These are phyloP conservation scores for Cotoneaster glaucophyllus DNA, from an alignment of 306 rosid genomes.

Conservation along the genomic window DNA sequence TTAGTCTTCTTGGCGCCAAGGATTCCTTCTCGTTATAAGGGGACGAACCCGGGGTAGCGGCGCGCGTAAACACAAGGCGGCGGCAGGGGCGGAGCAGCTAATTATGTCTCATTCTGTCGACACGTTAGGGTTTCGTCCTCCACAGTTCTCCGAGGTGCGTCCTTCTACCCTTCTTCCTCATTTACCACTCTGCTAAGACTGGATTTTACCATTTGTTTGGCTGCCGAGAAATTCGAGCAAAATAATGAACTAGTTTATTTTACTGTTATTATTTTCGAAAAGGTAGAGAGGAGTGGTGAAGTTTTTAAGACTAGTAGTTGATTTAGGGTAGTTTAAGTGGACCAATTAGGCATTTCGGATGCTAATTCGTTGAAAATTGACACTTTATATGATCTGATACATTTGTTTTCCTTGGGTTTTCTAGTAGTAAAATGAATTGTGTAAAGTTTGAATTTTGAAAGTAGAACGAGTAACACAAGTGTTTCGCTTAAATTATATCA, in stretches of 20 bases:
- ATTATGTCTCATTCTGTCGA: constrained; percentile 13
- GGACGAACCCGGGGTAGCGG: background rate
- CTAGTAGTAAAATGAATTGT: background rate
- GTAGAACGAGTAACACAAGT: background rate
- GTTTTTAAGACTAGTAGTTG: background rate
- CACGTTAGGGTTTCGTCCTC: constrained; percentile 39
- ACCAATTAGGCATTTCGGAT: background rate
- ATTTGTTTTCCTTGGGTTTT: background rate
- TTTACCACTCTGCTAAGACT: background rate
- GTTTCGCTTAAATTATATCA: background rate
- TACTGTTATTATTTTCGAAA: background rate
- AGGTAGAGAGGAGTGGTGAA: background rate
- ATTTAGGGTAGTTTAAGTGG: background rate
- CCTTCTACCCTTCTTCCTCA: background rate
- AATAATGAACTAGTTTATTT: background rate
- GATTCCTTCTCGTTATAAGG: background rate
- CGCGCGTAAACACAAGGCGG: background rate
- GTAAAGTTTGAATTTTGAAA: background rate
- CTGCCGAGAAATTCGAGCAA: background rate
- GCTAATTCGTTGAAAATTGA: background rate
- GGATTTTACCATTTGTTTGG: background rate
- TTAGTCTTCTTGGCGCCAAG: background rate
- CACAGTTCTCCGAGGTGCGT: constrained; percentile 62
- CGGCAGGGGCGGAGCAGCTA: no score
- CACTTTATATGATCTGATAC: background rate